Evolutionary conservation across 257 asterid species (phyloP).

Genomic region (Nicotiana tomentosiformis): DNA sequence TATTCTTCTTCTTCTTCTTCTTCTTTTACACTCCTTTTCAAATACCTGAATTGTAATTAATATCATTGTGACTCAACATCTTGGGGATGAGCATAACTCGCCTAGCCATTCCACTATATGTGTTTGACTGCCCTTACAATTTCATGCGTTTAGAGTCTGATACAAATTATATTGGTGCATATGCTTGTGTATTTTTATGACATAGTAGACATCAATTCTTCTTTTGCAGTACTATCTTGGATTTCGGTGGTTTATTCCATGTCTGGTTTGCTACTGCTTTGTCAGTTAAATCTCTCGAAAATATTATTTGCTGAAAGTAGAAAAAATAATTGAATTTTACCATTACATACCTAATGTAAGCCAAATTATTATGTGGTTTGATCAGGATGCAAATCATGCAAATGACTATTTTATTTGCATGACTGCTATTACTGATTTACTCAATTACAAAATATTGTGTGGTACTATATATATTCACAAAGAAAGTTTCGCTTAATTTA

Average conservation of each 20-base stretch:
- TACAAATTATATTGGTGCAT: slow-evolving; percentile 51
- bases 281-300: too few species aligned
- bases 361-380: slow-evolving; percentile 22
- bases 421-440: slow-evolving; percentile 55
- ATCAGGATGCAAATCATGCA: slow-evolving; percentile 49
- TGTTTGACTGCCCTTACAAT: slow-evolving; percentile 78
- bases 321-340: not conserved
- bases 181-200: slow-evolving; percentile 56
- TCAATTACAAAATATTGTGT: slow-evolving; percentile 70
- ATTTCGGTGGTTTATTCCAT: slow-evolving; percentile 82
- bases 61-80: too few species aligned
- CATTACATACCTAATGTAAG: not conserved
- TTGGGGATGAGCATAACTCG: slow-evolving; percentile 34
- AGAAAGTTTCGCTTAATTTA: too few species aligned
- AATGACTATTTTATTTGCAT: slow-evolving; percentile 85
- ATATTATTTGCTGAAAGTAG: too few species aligned
- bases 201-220: slow-evolving; percentile 62
- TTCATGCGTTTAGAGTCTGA: slow-evolving; percentile 82
- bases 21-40: too few species aligned
- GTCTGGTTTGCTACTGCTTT: slow-evolving; percentile 38
- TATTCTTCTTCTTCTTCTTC: too few species aligned
- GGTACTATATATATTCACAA: slow-evolving; percentile 34
- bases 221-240: slow-evolving; percentile 85
- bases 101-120: slow-evolving; percentile 62
- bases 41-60: too few species aligned